These are phyloP conservation scores for Apiotrichum sp. DNA, from an alignment of 1,284 basidiomycete genomes.

Conservation along the genomic window DNA sequence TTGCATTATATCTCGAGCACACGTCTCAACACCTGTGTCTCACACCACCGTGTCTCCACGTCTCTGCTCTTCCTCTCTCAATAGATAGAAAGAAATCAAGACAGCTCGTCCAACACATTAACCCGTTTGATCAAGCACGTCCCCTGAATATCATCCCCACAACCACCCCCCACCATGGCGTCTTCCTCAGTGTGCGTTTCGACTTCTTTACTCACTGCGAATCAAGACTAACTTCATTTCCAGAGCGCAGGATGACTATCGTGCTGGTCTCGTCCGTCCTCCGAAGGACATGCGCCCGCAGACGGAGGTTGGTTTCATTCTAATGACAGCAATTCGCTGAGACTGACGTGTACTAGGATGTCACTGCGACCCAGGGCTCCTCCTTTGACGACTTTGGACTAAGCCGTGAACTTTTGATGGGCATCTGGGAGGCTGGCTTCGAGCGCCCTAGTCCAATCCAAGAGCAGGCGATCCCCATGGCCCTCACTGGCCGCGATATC, in stretches of 20 bases:
- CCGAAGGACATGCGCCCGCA: conserved; percentile 87
- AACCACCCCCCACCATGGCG: conserved; percentile 33
- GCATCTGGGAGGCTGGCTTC: conserved; percentile 94
- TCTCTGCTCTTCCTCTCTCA: background rate
- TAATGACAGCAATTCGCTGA: background rate
- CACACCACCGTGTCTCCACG: no score
- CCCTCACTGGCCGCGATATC: conserved; percentile 79
- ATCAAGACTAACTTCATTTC: background rate
- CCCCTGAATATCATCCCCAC: background rate
- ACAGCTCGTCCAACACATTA: background rate
- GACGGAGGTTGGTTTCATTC: conserved; percentile 58
- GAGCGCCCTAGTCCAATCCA: conserved; percentile 96
- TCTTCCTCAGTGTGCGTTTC: conserved; percentile 38
- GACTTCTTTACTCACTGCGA: background rate
- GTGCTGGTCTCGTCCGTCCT: conserved; percentile 62
- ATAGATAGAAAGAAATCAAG: no score
- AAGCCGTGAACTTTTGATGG: conserved; percentile 76
- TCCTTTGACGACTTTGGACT: conserved; percentile 86
- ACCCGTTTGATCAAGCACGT: no score
- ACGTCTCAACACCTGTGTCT: no score
- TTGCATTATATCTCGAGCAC: no score
- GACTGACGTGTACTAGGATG: conserved; percentile 54
- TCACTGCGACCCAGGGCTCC: conserved; percentile 79
- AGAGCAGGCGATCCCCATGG: conserved; percentile 90
- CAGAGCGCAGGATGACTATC: conserved; percentile 28